Evolutionary conservation across 2,329 filamentous ascomycete species (phyloP).

Genomic region (Sphaerulina musiva): DNA sequence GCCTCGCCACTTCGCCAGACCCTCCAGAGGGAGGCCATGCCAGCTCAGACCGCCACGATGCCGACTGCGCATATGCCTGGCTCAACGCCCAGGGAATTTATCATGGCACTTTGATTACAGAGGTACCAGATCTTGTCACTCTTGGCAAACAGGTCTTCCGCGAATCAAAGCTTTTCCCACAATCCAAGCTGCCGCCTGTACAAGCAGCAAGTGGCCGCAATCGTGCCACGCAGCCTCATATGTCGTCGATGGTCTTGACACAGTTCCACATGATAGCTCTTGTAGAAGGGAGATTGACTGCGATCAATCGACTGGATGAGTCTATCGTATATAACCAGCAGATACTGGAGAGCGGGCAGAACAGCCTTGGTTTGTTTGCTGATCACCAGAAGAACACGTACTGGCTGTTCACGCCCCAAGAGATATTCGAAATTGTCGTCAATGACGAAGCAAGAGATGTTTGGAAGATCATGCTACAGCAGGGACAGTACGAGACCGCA

Average conservation of each 20-base stretch:
- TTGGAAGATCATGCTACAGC: constrained; percentile 86
- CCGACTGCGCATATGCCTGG: constrained; percentile 80
- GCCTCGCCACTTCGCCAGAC: constrained; percentile 71
- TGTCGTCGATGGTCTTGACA: constrained; percentile 75
- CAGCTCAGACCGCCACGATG: constrained; percentile 18
- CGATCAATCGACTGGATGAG: constrained; percentile 79
- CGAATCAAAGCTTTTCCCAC: constrained; percentile 69
- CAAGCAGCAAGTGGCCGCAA: constrained; percentile 60
- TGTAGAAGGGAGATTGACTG: constrained; percentile 74
- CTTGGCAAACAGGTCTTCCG: constrained; percentile 69
- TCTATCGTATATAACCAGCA: constrained; percentile 80
- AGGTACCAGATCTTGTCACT: constrained; percentile 53
- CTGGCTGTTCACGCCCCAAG: constrained; percentile 86
- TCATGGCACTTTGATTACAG: constrained; percentile 65
- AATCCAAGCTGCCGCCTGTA: constrained; percentile 63
- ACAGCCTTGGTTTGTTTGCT: constrained; percentile 73
- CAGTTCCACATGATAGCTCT: constrained; percentile 89
- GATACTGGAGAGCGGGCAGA: constrained; percentile 73
- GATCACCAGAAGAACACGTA: constrained; percentile 95
- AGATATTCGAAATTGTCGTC: constrained; percentile 90
- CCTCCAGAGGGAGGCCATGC: constrained; percentile 44
- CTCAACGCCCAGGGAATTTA: constrained; percentile 79
- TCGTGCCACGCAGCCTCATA: constrained; percentile 61
- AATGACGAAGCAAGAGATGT: constrained; percentile 86
- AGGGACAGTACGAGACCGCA: constrained; percentile 81